These are phyloP conservation scores for Tetrapyrgos nigripes DNA, from an alignment of 1,284 basidiomycete genomes.

Conservation along the genomic window DNA sequence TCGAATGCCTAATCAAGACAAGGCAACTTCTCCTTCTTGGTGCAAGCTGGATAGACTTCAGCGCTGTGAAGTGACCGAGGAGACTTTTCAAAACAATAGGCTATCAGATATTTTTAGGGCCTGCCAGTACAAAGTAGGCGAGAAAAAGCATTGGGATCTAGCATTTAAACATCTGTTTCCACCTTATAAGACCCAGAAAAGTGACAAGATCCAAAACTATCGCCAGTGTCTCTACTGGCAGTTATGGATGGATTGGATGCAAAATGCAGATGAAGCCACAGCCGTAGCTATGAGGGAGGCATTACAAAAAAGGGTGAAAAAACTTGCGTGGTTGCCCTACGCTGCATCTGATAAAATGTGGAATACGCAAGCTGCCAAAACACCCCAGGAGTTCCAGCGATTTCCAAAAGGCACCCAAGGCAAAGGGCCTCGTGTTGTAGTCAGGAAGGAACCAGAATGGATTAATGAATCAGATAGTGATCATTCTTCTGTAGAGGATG, in stretches of 20 bases:
- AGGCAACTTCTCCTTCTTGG: slow-evolving; percentile 17
- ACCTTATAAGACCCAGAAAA: too few species aligned
- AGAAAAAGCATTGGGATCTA: too few species aligned
- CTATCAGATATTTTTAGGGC: slow-evolving; percentile 24
- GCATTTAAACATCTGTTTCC: too few species aligned
- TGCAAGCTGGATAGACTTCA: slow-evolving; percentile 16
- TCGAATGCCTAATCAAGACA: slow-evolving; percentile 23
- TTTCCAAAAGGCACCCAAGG: neutral
- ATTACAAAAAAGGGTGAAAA: neutral
- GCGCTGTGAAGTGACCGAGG: slow-evolving; percentile 11
- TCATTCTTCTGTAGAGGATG: too few species aligned
- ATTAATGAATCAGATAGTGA: too few species aligned
- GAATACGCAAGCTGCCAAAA: neutral
- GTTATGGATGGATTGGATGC: neutral
- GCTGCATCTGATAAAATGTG: neutral
- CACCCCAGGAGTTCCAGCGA: neutral
- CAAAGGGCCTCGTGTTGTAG: neutral
- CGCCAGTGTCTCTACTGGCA: neutral
- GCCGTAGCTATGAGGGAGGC: neutral
- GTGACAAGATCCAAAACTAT: neutral
- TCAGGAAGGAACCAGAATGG: too few species aligned
- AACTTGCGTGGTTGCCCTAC: neutral
- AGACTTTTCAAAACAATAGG: slow-evolving; percentile 12
- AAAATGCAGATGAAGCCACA: neutral
- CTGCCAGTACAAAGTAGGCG: slow-evolving; percentile 16